Percentiles rank a stretch among this genome's conserved stretches.
Conservation (phyloP, 192 early-diverging fungal species). For the Mortierella hygrophila region DNA sequence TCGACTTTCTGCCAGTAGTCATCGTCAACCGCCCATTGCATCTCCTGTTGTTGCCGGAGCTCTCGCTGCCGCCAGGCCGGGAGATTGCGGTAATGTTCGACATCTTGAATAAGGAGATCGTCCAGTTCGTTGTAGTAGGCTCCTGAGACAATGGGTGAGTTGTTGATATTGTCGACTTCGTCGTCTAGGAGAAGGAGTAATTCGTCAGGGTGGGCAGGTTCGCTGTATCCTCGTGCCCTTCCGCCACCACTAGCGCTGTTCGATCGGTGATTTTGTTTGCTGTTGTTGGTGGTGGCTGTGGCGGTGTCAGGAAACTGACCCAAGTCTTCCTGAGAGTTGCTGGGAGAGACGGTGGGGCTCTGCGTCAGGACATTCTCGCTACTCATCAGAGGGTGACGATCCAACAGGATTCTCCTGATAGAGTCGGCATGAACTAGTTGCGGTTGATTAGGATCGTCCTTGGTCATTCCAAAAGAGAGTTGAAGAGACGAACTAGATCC, state of each 20-base stretch:
- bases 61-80: background rate
- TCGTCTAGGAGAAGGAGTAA: background rate
- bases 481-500: background rate
- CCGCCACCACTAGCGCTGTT: background rate
- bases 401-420: background rate
- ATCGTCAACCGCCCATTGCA: constrained; percentile 21
- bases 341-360: background rate
- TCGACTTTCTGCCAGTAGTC: constrained; percentile 35
- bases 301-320: background rate
- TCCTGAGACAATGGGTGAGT: background rate
- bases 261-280: background rate
- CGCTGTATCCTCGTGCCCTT: background rate
- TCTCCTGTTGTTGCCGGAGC: background rate
- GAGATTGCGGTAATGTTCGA: background rate
- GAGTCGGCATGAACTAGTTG: background rate
- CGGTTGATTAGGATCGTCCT: background rate
- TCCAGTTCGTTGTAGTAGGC: background rate
- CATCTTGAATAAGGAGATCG: background rate
- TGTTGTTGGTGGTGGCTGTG: background rate
- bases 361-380: background rate
- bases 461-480: background rate
- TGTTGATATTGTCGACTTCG: background rate
- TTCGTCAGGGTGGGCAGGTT: background rate
- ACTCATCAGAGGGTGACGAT: background rate
- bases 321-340: background rate